Conservation (phyloP, 805 yeast genomes). For the Myxozyma monticola region DNA sequence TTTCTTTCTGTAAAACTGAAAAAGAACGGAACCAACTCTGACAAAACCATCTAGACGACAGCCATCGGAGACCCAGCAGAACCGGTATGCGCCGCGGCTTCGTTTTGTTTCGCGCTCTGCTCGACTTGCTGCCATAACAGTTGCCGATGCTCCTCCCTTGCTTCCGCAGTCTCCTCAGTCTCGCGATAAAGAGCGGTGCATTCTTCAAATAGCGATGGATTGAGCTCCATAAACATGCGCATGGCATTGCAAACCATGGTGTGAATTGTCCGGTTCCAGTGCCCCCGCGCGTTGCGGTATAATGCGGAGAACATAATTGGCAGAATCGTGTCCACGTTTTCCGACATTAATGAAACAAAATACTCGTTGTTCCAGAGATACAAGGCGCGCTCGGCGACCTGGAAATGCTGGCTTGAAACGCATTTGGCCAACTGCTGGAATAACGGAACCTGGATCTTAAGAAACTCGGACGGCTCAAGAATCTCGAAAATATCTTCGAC, state of each 20-base stretch:
- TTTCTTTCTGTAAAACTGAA: background rate
- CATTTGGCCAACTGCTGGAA: constrained; percentile 93
- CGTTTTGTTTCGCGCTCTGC: constrained; percentile 45
- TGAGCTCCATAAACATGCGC: constrained; percentile 88
- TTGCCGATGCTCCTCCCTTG: constrained; percentile 52
- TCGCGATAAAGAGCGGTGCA: constrained; percentile 63
- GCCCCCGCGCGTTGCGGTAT: constrained; percentile 76
- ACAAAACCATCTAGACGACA: background rate
- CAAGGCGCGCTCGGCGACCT: constrained; percentile 92
- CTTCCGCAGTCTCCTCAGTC: constrained; percentile 19
- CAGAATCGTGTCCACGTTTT: constrained; percentile 80
- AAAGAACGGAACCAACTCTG: background rate
- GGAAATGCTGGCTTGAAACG: constrained; percentile 93
- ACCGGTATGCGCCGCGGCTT: background rate
- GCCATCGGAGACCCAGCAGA: background rate
- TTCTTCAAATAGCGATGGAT: constrained; percentile 86
- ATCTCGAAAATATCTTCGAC: constrained; percentile 96
- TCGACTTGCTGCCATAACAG: constrained; percentile 65
- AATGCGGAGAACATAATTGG: constrained; percentile 90
- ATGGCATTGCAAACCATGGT: constrained; percentile 87
- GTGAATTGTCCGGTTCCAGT: constrained; percentile 94
- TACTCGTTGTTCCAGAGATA: constrained; percentile 95
- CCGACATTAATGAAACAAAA: constrained; percentile 84
- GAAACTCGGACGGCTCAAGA: constrained; percentile 89
- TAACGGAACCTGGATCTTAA: constrained; percentile 86